phyloP scores from a whole-genome alignment of 2,329 filamentous ascomycete species.

The Apiospora koreana region DNA sequence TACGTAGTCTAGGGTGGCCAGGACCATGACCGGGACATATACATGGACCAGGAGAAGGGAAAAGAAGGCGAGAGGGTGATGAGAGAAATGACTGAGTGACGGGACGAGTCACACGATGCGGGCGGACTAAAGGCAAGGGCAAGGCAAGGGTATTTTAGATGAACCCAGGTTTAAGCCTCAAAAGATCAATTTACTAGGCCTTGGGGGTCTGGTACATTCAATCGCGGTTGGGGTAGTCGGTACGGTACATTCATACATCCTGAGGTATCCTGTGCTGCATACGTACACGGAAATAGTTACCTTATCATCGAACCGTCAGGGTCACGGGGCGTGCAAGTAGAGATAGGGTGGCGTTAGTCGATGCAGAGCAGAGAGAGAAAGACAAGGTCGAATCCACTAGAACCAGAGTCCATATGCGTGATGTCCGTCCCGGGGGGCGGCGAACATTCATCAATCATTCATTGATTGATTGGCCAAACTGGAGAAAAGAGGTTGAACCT shows the following conservation, averaged over 20 bases:
- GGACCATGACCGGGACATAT: conserved; percentile 8
- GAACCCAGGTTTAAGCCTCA: conserved; percentile 12
- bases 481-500: neutral
- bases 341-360: neutral
- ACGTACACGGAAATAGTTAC: conserved; percentile 7
- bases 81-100: conserved; percentile 11
- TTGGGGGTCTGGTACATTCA: neutral
- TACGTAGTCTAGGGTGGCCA: conserved; percentile 7
- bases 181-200: neutral
- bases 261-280: neutral
- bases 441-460: neutral
- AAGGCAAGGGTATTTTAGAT: conserved; percentile 11
- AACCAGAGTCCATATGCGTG: conserved; percentile 7
- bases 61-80: conserved; percentile 5
- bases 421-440: conserved; percentile 5
- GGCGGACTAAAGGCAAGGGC: conserved; percentile 1
- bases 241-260: neutral
- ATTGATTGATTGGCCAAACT: neutral
- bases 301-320: conserved; percentile 4
- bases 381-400: conserved; percentile 9
- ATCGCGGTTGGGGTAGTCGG: neutral
- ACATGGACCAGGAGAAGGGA: conserved; percentile 2
- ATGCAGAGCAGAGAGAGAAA: neutral
- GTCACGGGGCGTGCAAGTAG: neutral
- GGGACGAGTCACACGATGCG: conserved; percentile 14